A percentile compares a stretch with the other conserved stretches of the same genome.
phyloP scores from a whole-genome alignment of 306 rosid genomes.

The Vigna mungo region DNA sequence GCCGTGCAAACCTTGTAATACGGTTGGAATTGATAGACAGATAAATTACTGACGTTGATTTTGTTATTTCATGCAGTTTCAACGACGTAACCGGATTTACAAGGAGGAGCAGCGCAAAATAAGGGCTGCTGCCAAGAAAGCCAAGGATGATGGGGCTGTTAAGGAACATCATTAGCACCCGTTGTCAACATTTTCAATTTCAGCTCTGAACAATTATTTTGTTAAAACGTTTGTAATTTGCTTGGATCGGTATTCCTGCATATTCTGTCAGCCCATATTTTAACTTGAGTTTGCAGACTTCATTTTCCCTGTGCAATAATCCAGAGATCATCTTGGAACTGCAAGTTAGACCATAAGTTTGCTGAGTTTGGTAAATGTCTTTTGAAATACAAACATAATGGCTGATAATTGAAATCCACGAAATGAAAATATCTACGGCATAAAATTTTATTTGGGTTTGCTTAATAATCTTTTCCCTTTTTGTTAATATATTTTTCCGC shows the following conservation, averaged over 20 bases:
- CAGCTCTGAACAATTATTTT: slow-evolving; percentile 53
- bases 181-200: slow-evolving; percentile 36
- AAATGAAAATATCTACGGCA: background rate
- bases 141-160: slow-evolving; percentile 58
- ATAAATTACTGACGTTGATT: slow-evolving; percentile 32
- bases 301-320: slow-evolving; percentile 59
- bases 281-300: slow-evolving; percentile 46
- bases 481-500: too few species aligned
- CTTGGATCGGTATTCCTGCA: slow-evolving; percentile 46
- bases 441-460: background rate
- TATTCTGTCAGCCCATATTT: slow-evolving; percentile 51
- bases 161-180: slow-evolving; percentile 61
- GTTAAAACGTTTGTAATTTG: slow-evolving; percentile 49
- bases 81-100: slow-evolving; percentile 89
- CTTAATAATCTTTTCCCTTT: slow-evolving; percentile 4
- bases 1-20: background rate
- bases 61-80: slow-evolving; percentile 61
- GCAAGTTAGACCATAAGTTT: slow-evolving; percentile 36
- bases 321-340: slow-evolving; percentile 40
- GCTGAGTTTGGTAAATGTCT: slow-evolving; percentile 25
- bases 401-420: slow-evolving; percentile 18
- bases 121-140: slow-evolving; percentile 77
- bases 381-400: slow-evolving; percentile 23
- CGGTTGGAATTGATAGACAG: slow-evolving; percentile 14
- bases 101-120: slow-evolving; percentile 97